Conservation (phyloP, 257 asterid genomes). For the Lantana camara region DNA sequence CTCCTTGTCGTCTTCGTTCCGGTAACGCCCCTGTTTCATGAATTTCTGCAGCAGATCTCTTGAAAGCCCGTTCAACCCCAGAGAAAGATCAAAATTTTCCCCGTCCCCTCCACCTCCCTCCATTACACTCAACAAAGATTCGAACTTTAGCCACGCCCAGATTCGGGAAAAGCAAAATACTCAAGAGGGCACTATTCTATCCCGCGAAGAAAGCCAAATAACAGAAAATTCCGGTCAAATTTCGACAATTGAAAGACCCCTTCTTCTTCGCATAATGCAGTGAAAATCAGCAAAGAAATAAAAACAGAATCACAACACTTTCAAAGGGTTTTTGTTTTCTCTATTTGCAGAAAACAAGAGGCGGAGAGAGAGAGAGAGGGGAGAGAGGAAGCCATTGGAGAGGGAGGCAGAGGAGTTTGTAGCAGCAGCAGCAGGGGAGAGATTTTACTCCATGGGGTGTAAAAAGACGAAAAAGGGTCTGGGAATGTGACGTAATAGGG, state of each 20-base stretch:
- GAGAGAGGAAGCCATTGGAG: slow-evolving; percentile 21
- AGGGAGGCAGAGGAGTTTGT: too few species aligned
- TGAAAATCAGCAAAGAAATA: slow-evolving; percentile 1
- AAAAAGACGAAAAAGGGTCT: slow-evolving; percentile 47
- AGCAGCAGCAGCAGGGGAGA: neutral
- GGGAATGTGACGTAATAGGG: slow-evolving; percentile 35
- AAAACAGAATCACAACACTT: neutral
- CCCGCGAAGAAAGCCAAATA: neutral
- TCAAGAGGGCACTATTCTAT: slow-evolving; percentile 28
- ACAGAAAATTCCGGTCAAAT: slow-evolving; percentile 3
- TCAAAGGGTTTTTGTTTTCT: neutral
- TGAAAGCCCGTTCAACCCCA: slow-evolving; percentile 31
- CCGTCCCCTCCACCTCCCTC: slow-evolving; percentile 34
- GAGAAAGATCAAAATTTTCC: slow-evolving; percentile 25
- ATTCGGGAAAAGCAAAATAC: slow-evolving; percentile 14
- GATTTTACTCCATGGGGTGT: neutral
- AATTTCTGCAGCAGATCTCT: slow-evolving; percentile 43
- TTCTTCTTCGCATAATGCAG: neutral
- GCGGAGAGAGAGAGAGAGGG: slow-evolving; percentile 16
- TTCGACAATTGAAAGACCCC: neutral
- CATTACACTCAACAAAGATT: slow-evolving; percentile 27
- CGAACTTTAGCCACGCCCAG: too few species aligned
- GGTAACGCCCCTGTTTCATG: slow-evolving; percentile 13
- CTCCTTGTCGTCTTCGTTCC: neutral
- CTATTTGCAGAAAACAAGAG: slow-evolving; percentile 12